phyloP scores from a whole-genome alignment of 768 basidiomycete species.

The Chiua virens region DNA sequence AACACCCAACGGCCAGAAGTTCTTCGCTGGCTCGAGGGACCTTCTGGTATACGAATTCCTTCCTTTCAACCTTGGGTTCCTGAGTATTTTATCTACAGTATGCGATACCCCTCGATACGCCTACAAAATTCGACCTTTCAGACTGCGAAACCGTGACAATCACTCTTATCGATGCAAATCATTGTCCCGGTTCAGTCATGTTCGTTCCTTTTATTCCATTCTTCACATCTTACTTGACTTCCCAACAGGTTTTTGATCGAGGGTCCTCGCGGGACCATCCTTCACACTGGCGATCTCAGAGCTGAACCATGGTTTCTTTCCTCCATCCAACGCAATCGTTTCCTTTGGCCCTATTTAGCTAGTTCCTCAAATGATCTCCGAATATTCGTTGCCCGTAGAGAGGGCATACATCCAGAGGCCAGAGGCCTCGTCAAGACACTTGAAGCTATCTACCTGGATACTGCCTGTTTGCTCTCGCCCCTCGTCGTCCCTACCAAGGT shows the following conservation, averaged over 20 bases:
- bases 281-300: slow-evolving; percentile 93
- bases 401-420: slow-evolving; percentile 23
- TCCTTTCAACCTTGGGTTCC: not conserved
- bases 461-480: slow-evolving; percentile 59
- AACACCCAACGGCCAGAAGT: slow-evolving; percentile 46
- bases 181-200: slow-evolving; percentile 95
- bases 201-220: slow-evolving; percentile 33
- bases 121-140: slow-evolving; percentile 59
- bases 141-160: slow-evolving; percentile 61
- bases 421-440: slow-evolving; percentile 45
- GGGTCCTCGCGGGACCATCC: slow-evolving; percentile 62
- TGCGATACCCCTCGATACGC: slow-evolving; percentile 59
- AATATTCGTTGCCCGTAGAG: slow-evolving; percentile 26
- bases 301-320: slow-evolving; percentile 83
- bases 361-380: slow-evolving; percentile 21
- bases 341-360: slow-evolving; percentile 69
- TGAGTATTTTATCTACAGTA: slow-evolving; percentile 38
- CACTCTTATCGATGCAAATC: slow-evolving; percentile 88
- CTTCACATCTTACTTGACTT: not conserved
- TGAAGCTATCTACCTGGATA: slow-evolving; percentile 84
- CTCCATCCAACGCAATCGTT: slow-evolving; percentile 64
- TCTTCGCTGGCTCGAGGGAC: slow-evolving; percentile 60
- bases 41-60: slow-evolving; percentile 31
- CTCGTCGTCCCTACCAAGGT: slow-evolving; percentile 63
- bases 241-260: slow-evolving; percentile 80